Conservation (phyloP, 2,329 filamentous ascomycete genomes). For the Lachnellula arida region DNA sequence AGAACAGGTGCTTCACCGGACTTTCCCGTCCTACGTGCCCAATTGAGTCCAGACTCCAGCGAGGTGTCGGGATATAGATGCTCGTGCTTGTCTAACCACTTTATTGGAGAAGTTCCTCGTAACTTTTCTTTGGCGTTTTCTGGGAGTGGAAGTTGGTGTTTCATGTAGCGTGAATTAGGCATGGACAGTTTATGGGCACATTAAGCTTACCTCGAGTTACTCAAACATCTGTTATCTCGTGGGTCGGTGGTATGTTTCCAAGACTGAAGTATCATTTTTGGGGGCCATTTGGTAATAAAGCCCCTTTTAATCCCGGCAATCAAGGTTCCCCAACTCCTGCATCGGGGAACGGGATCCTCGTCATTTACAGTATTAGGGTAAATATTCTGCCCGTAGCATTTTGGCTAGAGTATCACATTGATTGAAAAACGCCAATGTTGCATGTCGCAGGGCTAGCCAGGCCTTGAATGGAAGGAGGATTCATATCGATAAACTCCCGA, state of each 20-base stretch:
- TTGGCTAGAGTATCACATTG: neutral
- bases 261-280: neutral
- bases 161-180: neutral
- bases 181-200: neutral
- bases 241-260: neutral
- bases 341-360: neutral
- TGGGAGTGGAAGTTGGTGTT: neutral
- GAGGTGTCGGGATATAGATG: neutral
- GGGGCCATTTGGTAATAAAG: neutral
- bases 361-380: neutral
- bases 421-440: neutral
- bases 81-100: neutral
- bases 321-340: too few species aligned
- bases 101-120: neutral
- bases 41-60: neutral
- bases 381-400: neutral
- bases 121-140: neutral
- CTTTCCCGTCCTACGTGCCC: neutral
- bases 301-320: too few species aligned
- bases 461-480: neutral
- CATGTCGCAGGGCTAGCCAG: neutral
- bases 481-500: neutral
- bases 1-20: neutral
- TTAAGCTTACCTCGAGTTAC: neutral
- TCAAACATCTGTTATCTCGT: neutral